A percentile compares a stretch with the other conserved stretches of the same genome.
Conservation (phyloP, 495 filamentous ascomycete species). For the Pyrenula aspistea region DNA sequence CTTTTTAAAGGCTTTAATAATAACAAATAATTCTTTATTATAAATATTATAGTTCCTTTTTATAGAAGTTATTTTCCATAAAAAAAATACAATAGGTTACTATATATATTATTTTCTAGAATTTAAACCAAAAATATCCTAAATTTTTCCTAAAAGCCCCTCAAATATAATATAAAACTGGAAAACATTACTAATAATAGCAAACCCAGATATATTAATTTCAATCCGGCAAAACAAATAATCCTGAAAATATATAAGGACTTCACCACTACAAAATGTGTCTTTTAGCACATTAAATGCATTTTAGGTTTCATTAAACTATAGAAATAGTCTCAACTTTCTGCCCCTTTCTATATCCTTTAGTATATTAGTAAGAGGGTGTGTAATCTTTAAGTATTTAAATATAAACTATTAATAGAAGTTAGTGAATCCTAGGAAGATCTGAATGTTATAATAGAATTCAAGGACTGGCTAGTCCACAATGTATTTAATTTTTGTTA, state of each 20-base stretch:
- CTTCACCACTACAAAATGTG: conserved; percentile 1
- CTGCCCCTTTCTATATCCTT: background rate
- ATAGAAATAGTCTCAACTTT: background rate
- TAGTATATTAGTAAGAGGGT: background rate
- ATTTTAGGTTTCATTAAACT: conserved; percentile 1
- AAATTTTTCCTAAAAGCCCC: too few relatives aligned
- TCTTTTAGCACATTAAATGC: background rate
- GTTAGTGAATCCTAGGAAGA: conserved; percentile 1
- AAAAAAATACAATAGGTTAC: too few relatives aligned
- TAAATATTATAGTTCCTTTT: too few relatives aligned
- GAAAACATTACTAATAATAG: background rate
- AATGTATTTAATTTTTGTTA: background rate
- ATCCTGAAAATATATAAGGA: conserved; percentile 1
- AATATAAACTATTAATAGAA: conserved; percentile 3
- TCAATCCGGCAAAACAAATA: background rate
- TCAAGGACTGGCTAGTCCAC: background rate
- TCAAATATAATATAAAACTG: too few relatives aligned
- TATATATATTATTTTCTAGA: too few relatives aligned
- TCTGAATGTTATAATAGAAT: background rate
- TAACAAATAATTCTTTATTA: too few relatives aligned
- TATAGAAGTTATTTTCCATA: too few relatives aligned
- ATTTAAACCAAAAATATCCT: too few relatives aligned
- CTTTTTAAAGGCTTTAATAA: too few relatives aligned
- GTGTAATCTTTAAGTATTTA: background rate
- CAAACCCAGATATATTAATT: conserved; percentile 1